phyloP scores from a whole-genome alignment of 179 eudicot species.

The Amaranthus tricolor region DNA sequence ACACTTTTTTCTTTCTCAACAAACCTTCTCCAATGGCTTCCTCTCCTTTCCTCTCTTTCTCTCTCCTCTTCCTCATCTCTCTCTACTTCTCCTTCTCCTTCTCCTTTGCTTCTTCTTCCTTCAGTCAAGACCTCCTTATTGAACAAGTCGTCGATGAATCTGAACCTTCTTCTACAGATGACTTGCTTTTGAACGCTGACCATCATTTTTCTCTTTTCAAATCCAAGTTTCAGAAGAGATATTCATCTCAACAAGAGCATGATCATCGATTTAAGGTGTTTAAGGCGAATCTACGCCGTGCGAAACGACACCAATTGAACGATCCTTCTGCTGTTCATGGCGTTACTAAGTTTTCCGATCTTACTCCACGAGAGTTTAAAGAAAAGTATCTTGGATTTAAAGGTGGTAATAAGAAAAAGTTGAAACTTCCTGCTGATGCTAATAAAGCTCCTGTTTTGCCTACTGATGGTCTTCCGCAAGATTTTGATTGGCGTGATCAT shows the following conservation, averaged over 20 bases:
- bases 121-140: slow-evolving; percentile 50
- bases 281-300: slow-evolving; percentile 69
- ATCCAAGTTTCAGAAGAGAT: slow-evolving; percentile 47
- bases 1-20: background rate
- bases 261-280: slow-evolving; percentile 55
- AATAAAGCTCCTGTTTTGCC: slow-evolving; percentile 72
- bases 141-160: slow-evolving; percentile 47
- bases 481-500: slow-evolving; percentile 82
- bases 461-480: slow-evolving; percentile 57
- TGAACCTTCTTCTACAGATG: slow-evolving; percentile 21
- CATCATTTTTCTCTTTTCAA: slow-evolving; percentile 80
- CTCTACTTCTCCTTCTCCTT: slow-evolving; percentile 15
- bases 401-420: slow-evolving; percentile 17
- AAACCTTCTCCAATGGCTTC: slow-evolving; percentile 20
- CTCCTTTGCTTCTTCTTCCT: slow-evolving; percentile 14
- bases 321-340: slow-evolving; percentile 86
- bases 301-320: slow-evolving; percentile 60
- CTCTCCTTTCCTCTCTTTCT: slow-evolving; percentile 17
- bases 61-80: slow-evolving; percentile 29
- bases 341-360: slow-evolving; percentile 74
- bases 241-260: slow-evolving; percentile 58
- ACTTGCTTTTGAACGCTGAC: slow-evolving; percentile 50
- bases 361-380: slow-evolving; percentile 67
- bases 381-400: slow-evolving; percentile 50
- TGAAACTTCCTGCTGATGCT: slow-evolving; percentile 61